phyloP scores from a whole-genome alignment of 192 early-diverging fungal species.

The Mortierella antarctica region DNA sequence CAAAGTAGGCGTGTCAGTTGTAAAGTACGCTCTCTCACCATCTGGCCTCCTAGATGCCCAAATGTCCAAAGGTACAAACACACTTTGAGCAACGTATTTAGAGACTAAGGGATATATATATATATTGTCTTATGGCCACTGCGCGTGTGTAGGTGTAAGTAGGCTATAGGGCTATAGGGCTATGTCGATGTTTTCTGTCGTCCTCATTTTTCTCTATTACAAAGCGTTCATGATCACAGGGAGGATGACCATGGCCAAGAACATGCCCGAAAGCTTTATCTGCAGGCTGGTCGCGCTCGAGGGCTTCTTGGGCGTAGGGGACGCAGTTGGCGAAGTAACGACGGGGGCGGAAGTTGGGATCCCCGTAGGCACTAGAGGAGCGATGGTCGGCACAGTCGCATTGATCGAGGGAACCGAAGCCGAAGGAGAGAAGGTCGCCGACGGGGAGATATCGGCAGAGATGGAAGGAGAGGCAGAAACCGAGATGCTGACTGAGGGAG shows the following conservation, averaged over 20 bases:
- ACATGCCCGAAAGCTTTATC: conserved; percentile 21
- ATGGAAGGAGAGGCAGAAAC: background rate
- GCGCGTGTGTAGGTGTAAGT: no score
- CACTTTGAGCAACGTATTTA: no score
- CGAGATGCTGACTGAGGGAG: background rate
- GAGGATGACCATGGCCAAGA: conserved; percentile 28
- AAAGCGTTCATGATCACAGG: conserved; percentile 35
- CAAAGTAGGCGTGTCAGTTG: no score
- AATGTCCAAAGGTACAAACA: no score
- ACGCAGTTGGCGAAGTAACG: background rate
- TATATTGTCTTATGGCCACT: no score
- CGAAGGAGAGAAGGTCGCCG: background rate
- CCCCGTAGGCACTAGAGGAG: background rate
- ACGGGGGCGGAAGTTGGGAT: conserved; percentile 3
- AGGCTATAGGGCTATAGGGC: no score
- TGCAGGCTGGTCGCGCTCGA: conserved; percentile 22
- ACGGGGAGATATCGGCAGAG: background rate
- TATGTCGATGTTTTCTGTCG: background rate
- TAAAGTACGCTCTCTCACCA: no score
- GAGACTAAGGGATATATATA: no score
- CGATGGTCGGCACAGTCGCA: background rate
- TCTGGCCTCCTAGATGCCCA: no score
- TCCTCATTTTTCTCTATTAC: conserved; percentile 37
- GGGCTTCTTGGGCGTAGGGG: conserved; percentile 4
- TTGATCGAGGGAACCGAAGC: background rate